These are phyloP conservation scores for Aspergillus egyptiacus DNA, from an alignment of 495 filamentous ascomycete genomes.

Conservation along the genomic window DNA sequence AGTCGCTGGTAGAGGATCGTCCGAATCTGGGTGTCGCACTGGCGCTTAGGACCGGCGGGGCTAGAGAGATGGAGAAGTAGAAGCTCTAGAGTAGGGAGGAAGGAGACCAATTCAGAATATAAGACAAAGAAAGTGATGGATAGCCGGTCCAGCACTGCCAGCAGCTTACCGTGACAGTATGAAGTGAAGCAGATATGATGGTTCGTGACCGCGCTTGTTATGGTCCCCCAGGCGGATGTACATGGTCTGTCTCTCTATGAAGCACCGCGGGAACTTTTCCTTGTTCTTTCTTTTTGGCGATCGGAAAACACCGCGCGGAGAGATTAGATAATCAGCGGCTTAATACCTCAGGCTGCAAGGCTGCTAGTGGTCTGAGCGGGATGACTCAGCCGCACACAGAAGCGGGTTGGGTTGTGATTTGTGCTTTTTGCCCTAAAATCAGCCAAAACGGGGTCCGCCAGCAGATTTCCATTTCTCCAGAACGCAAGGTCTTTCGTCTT, in stretches of 20 bases:
- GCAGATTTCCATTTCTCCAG: slow-evolving; percentile 20
- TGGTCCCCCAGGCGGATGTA: slow-evolving; percentile 16
- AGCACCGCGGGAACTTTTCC: slow-evolving; percentile 1
- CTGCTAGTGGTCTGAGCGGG: background rate
- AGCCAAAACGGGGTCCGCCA: slow-evolving; percentile 25
- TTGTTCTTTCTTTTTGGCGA: background rate
- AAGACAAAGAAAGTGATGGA: slow-evolving; percentile 11
- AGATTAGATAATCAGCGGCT: slow-evolving; percentile 1
- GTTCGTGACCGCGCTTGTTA: slow-evolving; percentile 14
- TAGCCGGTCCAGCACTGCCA: slow-evolving; percentile 17
- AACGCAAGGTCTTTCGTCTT: slow-evolving; percentile 15
- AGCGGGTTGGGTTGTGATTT: slow-evolving; percentile 31
- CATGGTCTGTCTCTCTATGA: background rate
- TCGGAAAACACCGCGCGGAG: background rate
- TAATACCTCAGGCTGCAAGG: background rate
- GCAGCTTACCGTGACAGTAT: slow-evolving; percentile 12
- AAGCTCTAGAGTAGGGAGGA: slow-evolving; percentile 5
- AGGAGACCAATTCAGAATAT: slow-evolving; percentile 2
- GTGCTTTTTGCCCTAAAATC: slow-evolving; percentile 36
- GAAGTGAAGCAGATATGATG: slow-evolving; percentile 11
- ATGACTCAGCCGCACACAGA: slow-evolving; percentile 34
- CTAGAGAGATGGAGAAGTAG: slow-evolving; percentile 18
- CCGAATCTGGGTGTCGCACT: slow-evolving; percentile 33
- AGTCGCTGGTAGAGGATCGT: slow-evolving; percentile 15
- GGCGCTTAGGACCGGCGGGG: slow-evolving; percentile 43